Percentiles rank a stretch among this genome's conserved stretches.
These are phyloP conservation scores for Kluyveromyces wickerhamii DNA, from an alignment of 805 yeast genomes.

Conservation along the genomic window DNA sequence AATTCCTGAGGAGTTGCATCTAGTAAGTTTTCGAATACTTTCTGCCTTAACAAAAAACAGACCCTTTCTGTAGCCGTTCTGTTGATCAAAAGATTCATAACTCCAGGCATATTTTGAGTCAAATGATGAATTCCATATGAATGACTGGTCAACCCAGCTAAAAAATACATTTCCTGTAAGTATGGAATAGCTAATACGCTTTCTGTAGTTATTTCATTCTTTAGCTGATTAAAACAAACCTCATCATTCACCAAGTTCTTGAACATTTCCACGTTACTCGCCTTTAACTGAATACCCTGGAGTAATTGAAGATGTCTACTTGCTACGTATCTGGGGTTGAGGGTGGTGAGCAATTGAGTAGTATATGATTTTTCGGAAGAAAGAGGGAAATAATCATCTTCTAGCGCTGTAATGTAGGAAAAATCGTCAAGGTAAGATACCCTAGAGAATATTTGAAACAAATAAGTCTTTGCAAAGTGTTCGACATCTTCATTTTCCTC, in stretches of 20 bases:
- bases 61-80: slow-evolving; percentile 20
- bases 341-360: slow-evolving; percentile 20
- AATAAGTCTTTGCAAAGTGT: slow-evolving; percentile 14
- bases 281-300: slow-evolving; percentile 8
- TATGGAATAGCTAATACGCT: slow-evolving; percentile 22
- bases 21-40: slow-evolving; percentile 19
- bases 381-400: slow-evolving; percentile 15
- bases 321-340: slow-evolving; percentile 24
- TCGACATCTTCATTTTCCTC: slow-evolving; percentile 16
- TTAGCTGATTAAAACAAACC: slow-evolving; percentile 16
- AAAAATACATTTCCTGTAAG: slow-evolving; percentile 26
- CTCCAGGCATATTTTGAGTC: slow-evolving; percentile 16
- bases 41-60: slow-evolving; percentile 18
- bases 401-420: slow-evolving; percentile 13
- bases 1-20: slow-evolving; percentile 11
- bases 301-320: slow-evolving; percentile 11
- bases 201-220: slow-evolving; percentile 14
- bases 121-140: slow-evolving; percentile 14
- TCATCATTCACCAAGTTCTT: slow-evolving; percentile 19
- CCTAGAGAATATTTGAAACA: slow-evolving; percentile 19
- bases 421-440: slow-evolving; percentile 20
- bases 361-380: slow-evolving; percentile 11
- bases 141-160: slow-evolving; percentile 20
- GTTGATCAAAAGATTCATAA: slow-evolving; percentile 19
- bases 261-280: slow-evolving; percentile 11